Base-by-base conservation (phyloP, 2,329 filamentous ascomycete genomes). In the Venturia carpophila region DNA sequence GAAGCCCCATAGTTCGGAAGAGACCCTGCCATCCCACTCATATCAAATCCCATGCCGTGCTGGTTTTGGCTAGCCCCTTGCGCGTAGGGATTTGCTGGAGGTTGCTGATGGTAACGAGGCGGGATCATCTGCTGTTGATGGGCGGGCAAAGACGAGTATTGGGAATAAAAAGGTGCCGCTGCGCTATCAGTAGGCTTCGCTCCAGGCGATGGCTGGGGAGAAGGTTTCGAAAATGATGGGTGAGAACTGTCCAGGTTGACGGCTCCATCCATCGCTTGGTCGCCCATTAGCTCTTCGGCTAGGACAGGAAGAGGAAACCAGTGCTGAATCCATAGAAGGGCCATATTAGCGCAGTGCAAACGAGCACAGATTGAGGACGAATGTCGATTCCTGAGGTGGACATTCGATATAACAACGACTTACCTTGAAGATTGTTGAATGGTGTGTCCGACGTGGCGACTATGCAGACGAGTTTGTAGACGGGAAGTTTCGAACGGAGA, bases 241-340 rank as follows among this genome's bases (percentile, higher is more conserved):
- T 39, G 42, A 13, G 45, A 24, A 19, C 21, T 55, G 7, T 49
- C 42, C 24, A 52, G 43, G 67, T 39, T 42, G 42, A 9, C 21
- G 42, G 70, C 67, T 69, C 69, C 70, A 55, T 71, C 71, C 66
- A 70, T n/a, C 37, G 75, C 72, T 70, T 75, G 39, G 69, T 78
- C 75, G 64, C 75, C 75, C 76, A 78, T 77, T 67, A 71, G 72
- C 68, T 73, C 71, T 66, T 76, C 73, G 67, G 73, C 70, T 68
- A 76, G 68, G 67, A 77, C 66, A 60, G 75, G 75, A 71, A 77
- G 70, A 66, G 75, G 72, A 66, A 77, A 69, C 76, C 76, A 77
- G 74, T 77, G 75, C 67, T 77, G 75, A 67, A 77, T 69, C 75
- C 75, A 77, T 70, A 76, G 68, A 68, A 74, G 75, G 67, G 74